Base-by-base conservation (phyloP, 1,284 basidiomycete species). In the Pseudozyma thailandica region DNA sequence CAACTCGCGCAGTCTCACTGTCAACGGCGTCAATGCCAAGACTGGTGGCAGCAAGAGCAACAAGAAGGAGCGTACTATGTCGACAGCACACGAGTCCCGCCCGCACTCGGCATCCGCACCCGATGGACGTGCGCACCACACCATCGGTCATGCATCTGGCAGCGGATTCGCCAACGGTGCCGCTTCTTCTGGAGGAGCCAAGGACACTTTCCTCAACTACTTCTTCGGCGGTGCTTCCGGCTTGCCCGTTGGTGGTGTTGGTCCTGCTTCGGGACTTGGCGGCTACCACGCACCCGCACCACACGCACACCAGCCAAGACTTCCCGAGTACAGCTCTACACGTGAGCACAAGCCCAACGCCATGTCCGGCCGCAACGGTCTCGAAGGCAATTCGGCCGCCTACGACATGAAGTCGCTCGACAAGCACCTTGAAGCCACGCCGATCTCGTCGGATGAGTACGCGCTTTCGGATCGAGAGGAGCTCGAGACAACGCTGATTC, bases 401-500 rank as follows among this genome's bases (percentile, higher is more conserved):
- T 98, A 90, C 84, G 94, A 98, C 83, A 98, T 99, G 96, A 97
- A 94, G 87, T 95, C 93, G 80, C 86, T 98, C 47, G 93, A 94
- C 61, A 94, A 91, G 85, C 95, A 99, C 49, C 74, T 85, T 16
- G 84, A 84, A 46, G 81, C 82, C 88, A 85, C 87, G 37, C 86
- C 90, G 6, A 85, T 87, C 6, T 91, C 91, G 44, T 81, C 87
- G 85, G 69, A 83, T 84, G 75, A 74, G 79, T 58, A 86, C 87
- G 78, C 55, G 84, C 75, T 92, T 57, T 90, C 90, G 2, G 86
- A 88, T 62, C 89, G 92, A 28, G 95, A 98, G 84, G 93, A 97
- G 83, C 92, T 97, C 90, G 95, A 98, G 85, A 96, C 93, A 35
- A 90, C 89, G 39, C 87, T 99, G 68, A 98, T 99, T 81, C 90